phyloP scores from a whole-genome alignment of 257 asterid genomes.

The Solanum piurae region DNA sequence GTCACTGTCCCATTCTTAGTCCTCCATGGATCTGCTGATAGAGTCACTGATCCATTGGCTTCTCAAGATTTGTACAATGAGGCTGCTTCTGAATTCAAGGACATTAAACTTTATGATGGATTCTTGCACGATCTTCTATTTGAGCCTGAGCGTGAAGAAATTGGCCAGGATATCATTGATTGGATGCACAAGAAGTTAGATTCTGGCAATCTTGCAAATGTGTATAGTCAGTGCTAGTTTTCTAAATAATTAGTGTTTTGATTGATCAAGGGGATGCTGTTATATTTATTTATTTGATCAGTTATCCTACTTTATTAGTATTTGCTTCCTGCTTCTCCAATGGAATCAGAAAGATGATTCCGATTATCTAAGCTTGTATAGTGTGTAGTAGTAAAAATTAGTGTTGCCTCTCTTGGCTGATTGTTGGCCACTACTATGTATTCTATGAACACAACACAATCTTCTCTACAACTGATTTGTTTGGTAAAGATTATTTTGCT shows the following conservation, averaged over 20 bases:
- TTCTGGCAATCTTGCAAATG: slow-evolving; percentile 8
- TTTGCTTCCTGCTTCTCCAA: not conserved
- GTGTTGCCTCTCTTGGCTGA: not conserved
- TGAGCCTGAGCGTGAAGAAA: slow-evolving; percentile 92
- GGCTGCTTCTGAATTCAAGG: slow-evolving; percentile 72
- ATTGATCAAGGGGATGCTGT: not conserved
- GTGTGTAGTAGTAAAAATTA: not conserved
- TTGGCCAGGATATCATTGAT: slow-evolving; percentile 78
- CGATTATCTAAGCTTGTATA: not conserved
- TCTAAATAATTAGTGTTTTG: not conserved
- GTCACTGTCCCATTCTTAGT: slow-evolving; percentile 88
- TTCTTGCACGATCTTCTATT: slow-evolving; percentile 90
- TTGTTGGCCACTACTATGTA: not conserved
- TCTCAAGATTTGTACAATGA: slow-evolving; percentile 83
- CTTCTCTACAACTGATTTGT: not conserved
- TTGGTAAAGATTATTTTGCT: not conserved
- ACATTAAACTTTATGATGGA: slow-evolving; percentile 91
- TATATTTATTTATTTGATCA: not conserved
- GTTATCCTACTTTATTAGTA: not conserved
- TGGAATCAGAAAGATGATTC: not conserved
- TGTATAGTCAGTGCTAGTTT: slow-evolving; percentile 10
- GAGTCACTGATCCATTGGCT: slow-evolving; percentile 93
- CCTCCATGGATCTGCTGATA: slow-evolving; percentile 95
- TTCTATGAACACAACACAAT: not conserved
- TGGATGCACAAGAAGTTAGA: slow-evolving; percentile 76